phyloP scores from a whole-genome alignment of 805 yeast species.

The Candida palmyrensis region DNA sequence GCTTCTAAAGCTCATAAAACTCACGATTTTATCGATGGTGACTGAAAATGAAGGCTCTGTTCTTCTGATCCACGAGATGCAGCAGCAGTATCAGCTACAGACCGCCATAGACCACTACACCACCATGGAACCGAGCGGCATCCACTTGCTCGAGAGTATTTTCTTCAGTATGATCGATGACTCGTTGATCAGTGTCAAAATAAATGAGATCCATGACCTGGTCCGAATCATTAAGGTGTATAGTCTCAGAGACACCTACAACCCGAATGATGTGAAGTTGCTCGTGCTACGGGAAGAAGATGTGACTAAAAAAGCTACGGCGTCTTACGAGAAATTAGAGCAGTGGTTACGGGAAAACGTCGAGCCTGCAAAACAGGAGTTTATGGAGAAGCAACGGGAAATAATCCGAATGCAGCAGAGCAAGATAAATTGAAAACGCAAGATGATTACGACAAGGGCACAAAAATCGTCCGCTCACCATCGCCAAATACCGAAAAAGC shows the following conservation, averaged over 20 bases:
- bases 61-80: slow-evolving; percentile 12
- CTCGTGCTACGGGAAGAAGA: slow-evolving; percentile 21
- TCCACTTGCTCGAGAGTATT: slow-evolving; percentile 13
- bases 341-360: slow-evolving; percentile 19
- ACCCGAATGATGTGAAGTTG: slow-evolving; percentile 15
- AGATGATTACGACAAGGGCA: too few relatives aligned
- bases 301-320: slow-evolving; percentile 11
- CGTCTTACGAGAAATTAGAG: slow-evolving; percentile 13
- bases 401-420: too few relatives aligned
- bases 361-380: slow-evolving; percentile 8
- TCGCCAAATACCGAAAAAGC: slow-evolving; percentile 10
- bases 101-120: slow-evolving; percentile 7
- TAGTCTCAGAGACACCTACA: slow-evolving; percentile 28
- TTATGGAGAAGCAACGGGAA: slow-evolving; percentile 4
- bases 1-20: slow-evolving; percentile 19
- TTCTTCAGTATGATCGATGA: slow-evolving; percentile 23
- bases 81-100: slow-evolving; percentile 12
- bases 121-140: slow-evolving; percentile 3
- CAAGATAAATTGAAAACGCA: not conserved
- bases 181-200: slow-evolving; percentile 16
- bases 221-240: slow-evolving; percentile 14
- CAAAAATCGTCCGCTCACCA: slow-evolving; percentile 3
- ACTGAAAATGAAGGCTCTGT: slow-evolving; percentile 18
- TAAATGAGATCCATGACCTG: slow-evolving; percentile 19
- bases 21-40: slow-evolving; percentile 20